Conservation (phyloP, 352 stramenopile genomes). For the Globisporangium rhizosaccharum region DNA sequence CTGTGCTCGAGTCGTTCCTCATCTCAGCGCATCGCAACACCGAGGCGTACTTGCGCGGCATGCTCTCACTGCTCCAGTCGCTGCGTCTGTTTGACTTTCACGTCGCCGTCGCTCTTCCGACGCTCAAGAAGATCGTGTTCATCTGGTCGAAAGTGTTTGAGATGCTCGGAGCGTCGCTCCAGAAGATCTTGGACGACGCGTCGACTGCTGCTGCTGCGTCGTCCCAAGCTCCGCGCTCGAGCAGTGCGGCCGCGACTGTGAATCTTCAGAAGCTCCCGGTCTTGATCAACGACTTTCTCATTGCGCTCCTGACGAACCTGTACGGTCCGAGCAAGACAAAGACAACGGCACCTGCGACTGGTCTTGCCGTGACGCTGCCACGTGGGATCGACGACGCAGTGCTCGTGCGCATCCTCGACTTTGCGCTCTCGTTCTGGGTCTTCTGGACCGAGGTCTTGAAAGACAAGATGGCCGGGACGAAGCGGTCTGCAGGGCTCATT, state of each 20-base stretch:
- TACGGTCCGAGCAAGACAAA: constrained; percentile 24
- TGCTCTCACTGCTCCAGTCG: constrained; percentile 64
- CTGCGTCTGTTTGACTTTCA: constrained; percentile 63
- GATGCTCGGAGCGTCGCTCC: constrained; percentile 35
- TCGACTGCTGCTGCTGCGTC: constrained; percentile 13
- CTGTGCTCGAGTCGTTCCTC: constrained; percentile 58
- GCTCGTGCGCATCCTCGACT: constrained; percentile 63
- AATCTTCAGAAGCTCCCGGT: constrained; percentile 61
- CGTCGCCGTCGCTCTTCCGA: constrained; percentile 41
- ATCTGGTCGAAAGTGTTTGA: constrained; percentile 69
- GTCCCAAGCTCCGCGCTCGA: background rate
- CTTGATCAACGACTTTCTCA: constrained; percentile 71
- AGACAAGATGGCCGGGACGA: constrained; percentile 40
- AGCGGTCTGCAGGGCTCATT: constrained; percentile 48
- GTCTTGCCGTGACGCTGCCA: too few relatives aligned
- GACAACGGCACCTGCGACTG: constrained; percentile 5
- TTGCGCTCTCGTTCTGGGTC: constrained; percentile 66
- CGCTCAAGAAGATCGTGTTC: constrained; percentile 71
- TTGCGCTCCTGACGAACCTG: constrained; percentile 39
- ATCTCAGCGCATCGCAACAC: constrained; percentile 66
- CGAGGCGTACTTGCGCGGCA: constrained; percentile 64
- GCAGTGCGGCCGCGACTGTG: constrained; percentile 18
- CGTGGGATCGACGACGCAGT: constrained; percentile 35
- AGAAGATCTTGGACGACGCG: constrained; percentile 17
- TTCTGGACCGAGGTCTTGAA: constrained; percentile 60